Conservation (phyloP, 495 filamentous ascomycete genomes). For the Daldinia concentrica region DNA sequence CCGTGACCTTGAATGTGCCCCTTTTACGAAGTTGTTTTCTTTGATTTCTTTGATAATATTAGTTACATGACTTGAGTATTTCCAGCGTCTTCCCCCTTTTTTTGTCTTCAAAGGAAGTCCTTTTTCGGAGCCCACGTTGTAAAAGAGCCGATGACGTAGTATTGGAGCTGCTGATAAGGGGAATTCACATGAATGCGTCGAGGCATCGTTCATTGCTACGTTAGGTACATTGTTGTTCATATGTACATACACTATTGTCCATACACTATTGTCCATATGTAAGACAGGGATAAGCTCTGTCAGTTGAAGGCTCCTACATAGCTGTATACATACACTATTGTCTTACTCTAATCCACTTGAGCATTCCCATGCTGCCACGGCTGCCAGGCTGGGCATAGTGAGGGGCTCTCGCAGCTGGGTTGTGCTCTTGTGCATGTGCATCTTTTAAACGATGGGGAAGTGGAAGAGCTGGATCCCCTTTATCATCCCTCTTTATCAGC, state of each 20-base stretch:
- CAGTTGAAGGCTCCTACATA: slow-evolving; percentile 12
- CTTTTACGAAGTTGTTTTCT: background rate
- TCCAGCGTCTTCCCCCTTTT: background rate
- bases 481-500: slow-evolving; percentile 14
- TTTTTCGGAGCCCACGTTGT: slow-evolving; percentile 21
- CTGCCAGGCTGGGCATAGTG: slow-evolving; percentile 17
- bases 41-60: slow-evolving; percentile 5
- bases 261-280: background rate
- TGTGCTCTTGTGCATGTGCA: slow-evolving; percentile 26
- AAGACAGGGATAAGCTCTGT: slow-evolving; percentile 17
- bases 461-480: slow-evolving; percentile 26
- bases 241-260: background rate
- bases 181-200: slow-evolving; percentile 32
- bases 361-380: slow-evolving; percentile 18
- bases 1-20: background rate
- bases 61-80: background rate
- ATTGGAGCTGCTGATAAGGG: slow-evolving; percentile 8
- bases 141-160: slow-evolving; percentile 31
- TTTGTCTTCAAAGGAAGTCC: background rate
- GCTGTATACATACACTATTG: slow-evolving; percentile 16
- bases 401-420: slow-evolving; percentile 32
- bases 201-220: slow-evolving; percentile 6
- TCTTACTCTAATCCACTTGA: slow-evolving; percentile 9
- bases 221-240: background rate
- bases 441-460: slow-evolving; percentile 24